Evolutionary conservation across 139 green algal species (phyloP).

Genomic region (Chlamydomonas eustigma): DNA sequence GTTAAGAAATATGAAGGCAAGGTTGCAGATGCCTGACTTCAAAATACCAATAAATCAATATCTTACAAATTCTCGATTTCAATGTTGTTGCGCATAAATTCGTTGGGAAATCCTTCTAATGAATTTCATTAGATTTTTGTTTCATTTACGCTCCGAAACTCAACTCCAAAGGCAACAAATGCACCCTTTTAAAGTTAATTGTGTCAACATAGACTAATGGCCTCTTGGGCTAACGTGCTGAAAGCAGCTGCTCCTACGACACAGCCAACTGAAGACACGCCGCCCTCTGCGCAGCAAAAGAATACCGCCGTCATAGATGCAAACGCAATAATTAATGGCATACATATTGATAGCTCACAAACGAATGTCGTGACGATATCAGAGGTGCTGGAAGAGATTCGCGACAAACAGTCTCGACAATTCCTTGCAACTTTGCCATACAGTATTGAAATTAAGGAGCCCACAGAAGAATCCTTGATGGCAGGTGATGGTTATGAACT

Average conservation of each 20-base stretch:
- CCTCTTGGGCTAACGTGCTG: slow-evolving; percentile 11
- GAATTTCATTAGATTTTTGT: too few relatives aligned
- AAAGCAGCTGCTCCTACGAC: neutral
- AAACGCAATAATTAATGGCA: slow-evolving; percentile 82
- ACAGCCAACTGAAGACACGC: neutral
- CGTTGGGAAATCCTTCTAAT: too few relatives aligned
- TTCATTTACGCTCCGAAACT: too few relatives aligned
- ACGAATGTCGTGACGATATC: slow-evolving; percentile 58
- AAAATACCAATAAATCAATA: too few relatives aligned
- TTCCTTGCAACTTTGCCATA: slow-evolving; percentile 60
- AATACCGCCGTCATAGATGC: slow-evolving; percentile 68
- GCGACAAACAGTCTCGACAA: slow-evolving; percentile 66
- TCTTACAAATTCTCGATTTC: too few relatives aligned
- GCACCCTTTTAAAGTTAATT: too few relatives aligned
- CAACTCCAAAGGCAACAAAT: too few relatives aligned
- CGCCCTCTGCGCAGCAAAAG: slow-evolving; percentile 2
- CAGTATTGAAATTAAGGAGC: slow-evolving; percentile 56
- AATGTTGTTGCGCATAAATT: too few relatives aligned
- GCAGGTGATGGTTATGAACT: too few relatives aligned
- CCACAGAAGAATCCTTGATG: slow-evolving; percentile 62
- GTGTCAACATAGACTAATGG: too few relatives aligned
- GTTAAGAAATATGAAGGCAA: too few relatives aligned
- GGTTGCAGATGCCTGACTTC: too few relatives aligned
- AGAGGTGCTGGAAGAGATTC: slow-evolving; percentile 75
- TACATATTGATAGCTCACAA: slow-evolving; percentile 9